Conservation (phyloP, 441 rosid species). For the Syzygium malaccense region DNA sequence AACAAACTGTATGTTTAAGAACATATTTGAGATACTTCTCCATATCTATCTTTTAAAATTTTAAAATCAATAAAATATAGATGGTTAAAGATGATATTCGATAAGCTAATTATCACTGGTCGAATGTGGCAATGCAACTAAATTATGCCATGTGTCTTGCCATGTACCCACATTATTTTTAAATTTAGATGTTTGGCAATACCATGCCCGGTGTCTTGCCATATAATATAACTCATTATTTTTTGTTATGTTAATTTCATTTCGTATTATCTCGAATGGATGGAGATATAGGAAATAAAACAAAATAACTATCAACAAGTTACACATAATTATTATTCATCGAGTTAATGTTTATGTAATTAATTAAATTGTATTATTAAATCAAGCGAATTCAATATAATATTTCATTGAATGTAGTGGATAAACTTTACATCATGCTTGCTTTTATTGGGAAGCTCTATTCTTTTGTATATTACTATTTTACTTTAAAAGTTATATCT, state of each 20-base stretch:
- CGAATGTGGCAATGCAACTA: neutral
- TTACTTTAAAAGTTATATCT: neutral
- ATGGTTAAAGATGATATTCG: neutral
- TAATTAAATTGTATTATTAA: too few species aligned
- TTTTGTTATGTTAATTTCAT: too few species aligned
- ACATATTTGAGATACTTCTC: neutral
- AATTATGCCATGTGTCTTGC: neutral
- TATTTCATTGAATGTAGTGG: neutral
- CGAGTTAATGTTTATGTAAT: too few species aligned
- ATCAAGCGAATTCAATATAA: neutral
- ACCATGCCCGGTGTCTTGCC: neutral
- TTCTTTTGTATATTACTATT: neutral
- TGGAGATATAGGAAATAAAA: neutral
- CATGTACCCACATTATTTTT: neutral
- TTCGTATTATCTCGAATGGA: neutral
- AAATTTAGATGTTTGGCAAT: neutral
- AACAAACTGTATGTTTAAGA: neutral
- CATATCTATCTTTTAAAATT: too few species aligned
- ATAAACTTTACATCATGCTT: neutral
- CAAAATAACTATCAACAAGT: neutral
- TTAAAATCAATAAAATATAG: neutral
- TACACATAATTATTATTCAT: too few species aligned
- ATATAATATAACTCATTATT: too few species aligned
- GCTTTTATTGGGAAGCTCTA: neutral
- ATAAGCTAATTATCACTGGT: neutral